Evolutionary conservation across 2,329 filamentous ascomycete genomes (phyloP), one percentile per base, ranked within the genome.

Genomic region (Fusarium coicis): DNA sequence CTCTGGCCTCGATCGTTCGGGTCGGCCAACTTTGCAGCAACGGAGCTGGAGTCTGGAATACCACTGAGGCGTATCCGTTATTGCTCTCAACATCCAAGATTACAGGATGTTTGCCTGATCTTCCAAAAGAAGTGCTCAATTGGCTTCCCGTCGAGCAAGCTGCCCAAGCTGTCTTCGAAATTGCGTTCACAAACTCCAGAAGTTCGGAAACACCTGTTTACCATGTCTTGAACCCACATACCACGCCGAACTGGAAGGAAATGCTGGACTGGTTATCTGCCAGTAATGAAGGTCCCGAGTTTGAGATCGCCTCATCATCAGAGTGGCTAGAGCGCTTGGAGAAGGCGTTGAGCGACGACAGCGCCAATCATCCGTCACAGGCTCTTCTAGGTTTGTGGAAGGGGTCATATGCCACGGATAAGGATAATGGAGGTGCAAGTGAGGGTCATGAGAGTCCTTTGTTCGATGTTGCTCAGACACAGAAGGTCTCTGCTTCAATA

Each of bases 1-100:
- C 56, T 10, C 3, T 40, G 1, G 23, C 70, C 7, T 78, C 81
- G 8, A 80, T 86, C 11, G 71, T 87, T 9, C 81, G 87, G 2
- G 81, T 88, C 1, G 87, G 87, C 0, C 87, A 89, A 72, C 83
- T 89, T 19, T 83, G 86, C 19, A 86, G 83, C 3, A 86, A 88
- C 70, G 57, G 78, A 4, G 69, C 80, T n/a, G 87, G 87, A 4
- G 74, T 85, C 6, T 89, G 87, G 88, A 88, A 87, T 70, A 76
- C 77, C 7, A 84, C 81, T 0, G 87, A 89, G 68, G 87, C 86
- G 0, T 87, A 88, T 28, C 85, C 88, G 0, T 74, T 89, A 46
- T 84, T 89, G 76, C 78, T 90, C 0, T 84, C 84, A 39, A 84
- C 81, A 4, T 85, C 84, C 0, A 76, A 76, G 2, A 84, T 85